A percentile compares a stretch with the other conserved stretches of the same genome.
Conservation (phyloP, 345 rosid species). For the Salix dunnii region DNA sequence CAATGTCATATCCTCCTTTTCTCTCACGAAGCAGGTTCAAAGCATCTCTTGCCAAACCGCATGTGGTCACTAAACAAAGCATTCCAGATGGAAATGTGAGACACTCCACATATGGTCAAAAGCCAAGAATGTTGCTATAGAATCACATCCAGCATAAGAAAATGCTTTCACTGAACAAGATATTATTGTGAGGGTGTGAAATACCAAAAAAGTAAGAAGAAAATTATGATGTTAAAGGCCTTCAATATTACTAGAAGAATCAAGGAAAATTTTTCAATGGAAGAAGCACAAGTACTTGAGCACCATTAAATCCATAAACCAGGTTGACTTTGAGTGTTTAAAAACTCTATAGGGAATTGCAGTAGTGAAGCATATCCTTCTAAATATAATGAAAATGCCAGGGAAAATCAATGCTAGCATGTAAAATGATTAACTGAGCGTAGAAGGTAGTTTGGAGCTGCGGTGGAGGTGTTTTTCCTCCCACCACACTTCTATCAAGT, state of each 20-base stretch:
- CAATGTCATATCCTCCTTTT: conserved; percentile 90
- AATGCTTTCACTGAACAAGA: not conserved
- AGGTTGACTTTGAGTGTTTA: not conserved
- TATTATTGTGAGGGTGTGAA: not conserved
- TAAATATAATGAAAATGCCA: not conserved
- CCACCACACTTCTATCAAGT: not conserved
- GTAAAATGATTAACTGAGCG: not conserved
- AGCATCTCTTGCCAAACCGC: conserved; percentile 87
- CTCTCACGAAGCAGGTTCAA: conserved; percentile 69
- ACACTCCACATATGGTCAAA: not conserved
- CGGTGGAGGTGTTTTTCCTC: not conserved
- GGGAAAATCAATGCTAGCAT: not conserved
- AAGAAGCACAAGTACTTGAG: not conserved
- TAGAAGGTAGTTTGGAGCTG: not conserved
- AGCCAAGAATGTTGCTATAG: not conserved
- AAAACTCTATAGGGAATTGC: no score
- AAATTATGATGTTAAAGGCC: not conserved
- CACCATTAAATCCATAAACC: not conserved
- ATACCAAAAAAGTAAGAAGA: not conserved
- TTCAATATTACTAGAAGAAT: no score
- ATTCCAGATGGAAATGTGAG: conserved; percentile 16
- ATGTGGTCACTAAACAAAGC: conserved; percentile 64
- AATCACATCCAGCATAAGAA: not conserved
- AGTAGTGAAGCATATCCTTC: not conserved
- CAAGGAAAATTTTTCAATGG: not conserved